Evolutionary conservation across 2,329 filamentous ascomycete genomes (phyloP), one percentile per base, ranked within the genome.

Genomic region (Talaromyces marneffei): DNA sequence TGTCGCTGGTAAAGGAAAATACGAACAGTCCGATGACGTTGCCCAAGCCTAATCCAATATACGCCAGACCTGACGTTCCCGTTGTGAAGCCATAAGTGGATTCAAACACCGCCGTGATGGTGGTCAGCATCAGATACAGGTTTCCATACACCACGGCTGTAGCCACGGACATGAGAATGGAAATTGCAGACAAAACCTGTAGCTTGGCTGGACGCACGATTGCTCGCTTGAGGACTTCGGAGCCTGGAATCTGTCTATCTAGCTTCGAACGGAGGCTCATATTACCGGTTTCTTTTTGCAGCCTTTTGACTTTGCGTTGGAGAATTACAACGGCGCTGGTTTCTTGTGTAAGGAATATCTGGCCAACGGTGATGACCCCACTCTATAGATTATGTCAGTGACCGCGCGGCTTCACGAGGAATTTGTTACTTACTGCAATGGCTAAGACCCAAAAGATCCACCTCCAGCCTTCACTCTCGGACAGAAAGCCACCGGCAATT

Each of bases 101-200:
- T 31, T 78, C 70, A 63, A 82, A 85, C 0, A 86, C 82, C 1
- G 78, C 69, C 0, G 80, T 77, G 60, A 85, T 82, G 1, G 82
- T 84, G 1, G 83, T 83, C 66, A 85, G 80, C n/a, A 84, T 71
- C 75, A 79, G 71, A 68, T 85, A 87, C 0, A 86, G 66, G 42
- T 83, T 80, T 1, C 83, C 83, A 65, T 85, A 87, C 0, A 81
- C 73, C 33, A 86, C 72, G 8, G 82, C 82, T 57, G 83, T 78
- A 62, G 84, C 85, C 1, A 85, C 64, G 0, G 81, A 78, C 25
- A 84, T 75, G n/a, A 80, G 66, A 3, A 82, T 75, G n/a, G 83
- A 77, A 33, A 87, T 81, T 0, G 85, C 84, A 0, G 80, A 81
- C 16, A 76, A 46, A 54, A 77, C 65, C 63, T 78, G 74, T 29